Conservation (phyloP, 1,139 yeast genomes). For the Lodderomyces orthopsilosis region DNA sequence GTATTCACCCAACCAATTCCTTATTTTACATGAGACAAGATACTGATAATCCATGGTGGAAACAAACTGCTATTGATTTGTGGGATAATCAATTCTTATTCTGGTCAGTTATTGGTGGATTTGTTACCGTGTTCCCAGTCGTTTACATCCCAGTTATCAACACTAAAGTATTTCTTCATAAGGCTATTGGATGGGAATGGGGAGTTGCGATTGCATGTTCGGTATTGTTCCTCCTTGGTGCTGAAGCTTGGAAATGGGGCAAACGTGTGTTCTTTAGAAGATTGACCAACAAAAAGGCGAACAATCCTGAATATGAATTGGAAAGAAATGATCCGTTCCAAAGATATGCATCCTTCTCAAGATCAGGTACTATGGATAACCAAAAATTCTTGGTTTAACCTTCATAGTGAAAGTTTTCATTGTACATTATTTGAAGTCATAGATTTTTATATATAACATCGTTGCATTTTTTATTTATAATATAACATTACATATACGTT, state of each 20-base stretch:
- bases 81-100: slow-evolving; percentile 78
- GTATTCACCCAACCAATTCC: slow-evolving; percentile 72
- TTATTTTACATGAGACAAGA: slow-evolving; percentile 75
- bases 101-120: slow-evolving; percentile 79
- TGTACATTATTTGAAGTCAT: background rate
- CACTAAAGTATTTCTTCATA: slow-evolving; percentile 71
- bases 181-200: slow-evolving; percentile 79
- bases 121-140: slow-evolving; percentile 74
- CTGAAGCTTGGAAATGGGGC: slow-evolving; percentile 65
- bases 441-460: background rate
- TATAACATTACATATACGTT: background rate
- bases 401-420: no score
- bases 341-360: slow-evolving; percentile 57
- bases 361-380: slow-evolving; percentile 38
- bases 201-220: slow-evolving; percentile 71
- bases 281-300: slow-evolving; percentile 26
- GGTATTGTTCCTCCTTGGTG: slow-evolving; percentile 54
- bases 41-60: slow-evolving; percentile 57
- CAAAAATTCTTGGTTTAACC: slow-evolving; percentile 5
- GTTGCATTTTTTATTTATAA: background rate
- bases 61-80: slow-evolving; percentile 55
- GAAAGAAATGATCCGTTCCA: slow-evolving; percentile 64
- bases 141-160: slow-evolving; percentile 88
- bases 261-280: slow-evolving; percentile 58
- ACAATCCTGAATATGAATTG: slow-evolving; percentile 62